phyloP scores from a whole-genome alignment of 1,284 basidiomycete genomes.

The Ceratobasidium papillatum region DNA sequence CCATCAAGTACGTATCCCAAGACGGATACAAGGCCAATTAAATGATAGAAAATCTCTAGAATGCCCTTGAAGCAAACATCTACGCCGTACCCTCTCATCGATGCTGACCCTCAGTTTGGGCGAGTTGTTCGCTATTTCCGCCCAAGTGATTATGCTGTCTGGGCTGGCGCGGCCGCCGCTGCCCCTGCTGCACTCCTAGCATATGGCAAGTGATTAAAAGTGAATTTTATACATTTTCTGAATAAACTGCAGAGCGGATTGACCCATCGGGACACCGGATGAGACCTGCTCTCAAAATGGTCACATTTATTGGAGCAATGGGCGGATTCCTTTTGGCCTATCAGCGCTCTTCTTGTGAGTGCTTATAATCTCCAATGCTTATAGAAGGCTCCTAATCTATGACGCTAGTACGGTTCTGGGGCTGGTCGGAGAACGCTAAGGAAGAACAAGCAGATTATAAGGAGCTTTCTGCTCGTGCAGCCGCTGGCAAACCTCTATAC shows the following conservation, averaged over 20 bases:
- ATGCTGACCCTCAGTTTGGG: conserved; percentile 89
- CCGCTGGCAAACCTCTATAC: conserved; percentile 82
- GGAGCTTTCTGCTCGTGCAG: conserved; percentile 77
- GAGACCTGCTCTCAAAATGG: conserved; percentile 57
- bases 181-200: conserved; percentile 79
- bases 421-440: conserved; percentile 90
- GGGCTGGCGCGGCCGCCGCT: conserved; percentile 83
- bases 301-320: conserved; percentile 70
- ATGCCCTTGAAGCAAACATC: conserved; percentile 78
- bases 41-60: conserved; percentile 42
- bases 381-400: neutral
- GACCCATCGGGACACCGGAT: conserved; percentile 36
- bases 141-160: conserved; percentile 84
- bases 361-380: neutral
- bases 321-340: conserved; percentile 96
- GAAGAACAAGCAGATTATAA: conserved; percentile 79
- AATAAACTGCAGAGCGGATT: conserved; percentile 32
- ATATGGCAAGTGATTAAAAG: conserved; percentile 65
- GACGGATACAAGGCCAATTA: neutral
- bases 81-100: conserved; percentile 85
- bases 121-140: conserved; percentile 93
- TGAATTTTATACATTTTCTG: neutral
- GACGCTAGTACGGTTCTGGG: conserved; percentile 90
- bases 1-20: conserved; percentile 3
- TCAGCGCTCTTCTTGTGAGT: conserved; percentile 85